Percentiles rank a stretch among this genome's conserved stretches.
phyloP scores from a whole-genome alignment of 805 yeast genomes.

The Cyberlindnera samutprakarnensis region DNA sequence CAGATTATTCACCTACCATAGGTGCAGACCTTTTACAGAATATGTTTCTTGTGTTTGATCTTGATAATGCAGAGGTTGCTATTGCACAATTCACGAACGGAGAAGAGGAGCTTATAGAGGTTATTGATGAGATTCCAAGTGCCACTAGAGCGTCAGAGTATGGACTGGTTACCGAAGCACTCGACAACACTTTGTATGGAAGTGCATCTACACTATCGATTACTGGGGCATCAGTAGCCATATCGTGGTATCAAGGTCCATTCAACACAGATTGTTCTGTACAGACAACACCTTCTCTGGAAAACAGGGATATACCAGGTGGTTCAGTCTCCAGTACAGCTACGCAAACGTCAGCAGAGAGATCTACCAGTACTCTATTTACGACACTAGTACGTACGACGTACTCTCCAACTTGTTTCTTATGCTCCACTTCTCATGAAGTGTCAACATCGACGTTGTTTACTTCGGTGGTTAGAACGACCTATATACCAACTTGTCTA shows the following conservation, averaged over 20 bases:
- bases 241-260: conserved; percentile 4
- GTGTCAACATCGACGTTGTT: not conserved
- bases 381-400: no score
- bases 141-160: conserved; percentile 8
- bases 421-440: conserved; percentile 1
- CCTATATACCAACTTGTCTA: not conserved
- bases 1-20: conserved; percentile 2
- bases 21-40: conserved; percentile 12
- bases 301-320: not conserved
- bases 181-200: conserved; percentile 1
- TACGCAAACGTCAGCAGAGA: not conserved
- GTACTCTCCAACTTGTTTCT: conserved; percentile 4
- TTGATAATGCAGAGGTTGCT: conserved; percentile 12
- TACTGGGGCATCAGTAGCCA: not conserved
- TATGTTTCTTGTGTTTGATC: conserved; percentile 13
- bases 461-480: not conserved
- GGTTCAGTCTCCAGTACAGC: not conserved
- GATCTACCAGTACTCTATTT: no score
- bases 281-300: not conserved
- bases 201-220: conserved; percentile 5
- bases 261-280: conserved; percentile 1
- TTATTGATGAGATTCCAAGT: conserved; percentile 13
- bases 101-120: conserved; percentile 7
- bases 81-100: conserved; percentile 9
- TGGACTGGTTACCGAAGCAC: not conserved